Base-by-base conservation (phyloP, 2,329 filamentous ascomycete species). In the Peltaster fructicola region DNA sequence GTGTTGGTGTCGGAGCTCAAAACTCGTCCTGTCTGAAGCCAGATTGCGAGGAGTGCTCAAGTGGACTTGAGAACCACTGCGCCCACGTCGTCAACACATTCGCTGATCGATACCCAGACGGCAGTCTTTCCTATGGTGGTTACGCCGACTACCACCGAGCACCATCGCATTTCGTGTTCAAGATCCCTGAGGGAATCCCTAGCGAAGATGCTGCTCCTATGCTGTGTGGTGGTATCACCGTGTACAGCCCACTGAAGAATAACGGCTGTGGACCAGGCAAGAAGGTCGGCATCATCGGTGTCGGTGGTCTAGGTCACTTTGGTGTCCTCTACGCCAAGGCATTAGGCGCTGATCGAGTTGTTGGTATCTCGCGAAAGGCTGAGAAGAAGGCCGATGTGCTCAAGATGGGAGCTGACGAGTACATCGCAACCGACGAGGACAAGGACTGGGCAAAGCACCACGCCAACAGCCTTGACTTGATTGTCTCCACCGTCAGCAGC, bases 221-320 rank as follows among this genome's bases (percentile, higher is more conserved):
- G 56, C 59, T 85, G 14, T 85, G 79, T 43, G 79, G 70, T 2
- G 79, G 80, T 2, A 61, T 85, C 25, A 88, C 79, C 0, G 64
- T 73, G 0, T 88, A 66, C 44, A 64, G 65, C 4, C 78, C 79
- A 0, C 51, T 88, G 9, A 62, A 63, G 24, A 62, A 72, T 14
- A 69, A 76, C 17, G 68, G 66, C 2, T 62, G 68, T 16, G 77
- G 77, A 0, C 71, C 73, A 0, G 77, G 76, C 4, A 78, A 76
- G 47, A 59, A 52, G 4, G 73, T 85, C 0, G 77, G 69, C 0
- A 65, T 85, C 26, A 56, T 80, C 8, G 76, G 77, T 5, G 57
- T 84, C 8, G 77, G 77, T 5, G 76, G 77, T 0, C 51, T 82
- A 0, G 36, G 41, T 18, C 76, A 85, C 44, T 68, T 82, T 34